These are phyloP conservation scores for Potentilla sterilis DNA, from an alignment of 306 rosid species.

Conservation along the genomic window DNA sequence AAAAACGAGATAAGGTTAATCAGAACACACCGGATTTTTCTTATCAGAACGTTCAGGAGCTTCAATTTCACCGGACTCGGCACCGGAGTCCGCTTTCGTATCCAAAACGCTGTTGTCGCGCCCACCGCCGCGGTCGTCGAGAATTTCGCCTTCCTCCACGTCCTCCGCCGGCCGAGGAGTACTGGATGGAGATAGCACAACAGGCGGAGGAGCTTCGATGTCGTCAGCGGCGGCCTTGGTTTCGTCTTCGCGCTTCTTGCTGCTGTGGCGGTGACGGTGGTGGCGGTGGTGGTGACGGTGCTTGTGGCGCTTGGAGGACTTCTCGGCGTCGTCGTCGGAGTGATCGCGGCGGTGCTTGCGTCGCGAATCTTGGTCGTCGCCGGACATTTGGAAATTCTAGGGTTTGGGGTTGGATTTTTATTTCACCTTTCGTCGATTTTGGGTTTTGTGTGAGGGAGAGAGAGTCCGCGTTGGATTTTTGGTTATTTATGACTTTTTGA, in stretches of 20 bases:
- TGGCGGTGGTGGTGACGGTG: constrained; percentile 66
- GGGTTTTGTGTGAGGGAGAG: not conserved
- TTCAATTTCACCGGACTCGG: constrained; percentile 50
- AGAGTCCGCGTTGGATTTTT: not conserved
- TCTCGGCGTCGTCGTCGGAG: constrained; percentile 49
- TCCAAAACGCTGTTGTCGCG: constrained; percentile 35
- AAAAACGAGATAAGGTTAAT: constrained; percentile 6
- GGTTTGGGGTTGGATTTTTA: constrained; percentile 43
- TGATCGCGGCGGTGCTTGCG: constrained; percentile 56
- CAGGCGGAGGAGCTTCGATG: constrained; percentile 26
- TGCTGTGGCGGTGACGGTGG: constrained; percentile 56
- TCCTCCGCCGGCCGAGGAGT: constrained; percentile 48
- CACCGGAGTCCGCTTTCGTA: constrained; percentile 39
- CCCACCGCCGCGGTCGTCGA: constrained; percentile 56
- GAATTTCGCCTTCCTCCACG: constrained; percentile 95
- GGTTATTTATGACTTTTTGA: not conserved
- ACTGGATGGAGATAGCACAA: constrained; percentile 7
- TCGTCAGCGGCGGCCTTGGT: constrained; percentile 34
- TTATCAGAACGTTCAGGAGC: constrained; percentile 41
- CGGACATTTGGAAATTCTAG: constrained; percentile 55
- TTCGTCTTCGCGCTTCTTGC: constrained; percentile 50
- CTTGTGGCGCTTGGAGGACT: constrained; percentile 80
- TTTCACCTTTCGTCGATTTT: not conserved
- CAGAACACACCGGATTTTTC: constrained; percentile 59
- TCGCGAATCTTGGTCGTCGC: constrained; percentile 55